A percentile compares a stretch with the other conserved stretches of the same genome.
Evolutionary conservation across 768 basidiomycete genomes (phyloP).

Genomic region (Termitomyces sp.): DNA sequence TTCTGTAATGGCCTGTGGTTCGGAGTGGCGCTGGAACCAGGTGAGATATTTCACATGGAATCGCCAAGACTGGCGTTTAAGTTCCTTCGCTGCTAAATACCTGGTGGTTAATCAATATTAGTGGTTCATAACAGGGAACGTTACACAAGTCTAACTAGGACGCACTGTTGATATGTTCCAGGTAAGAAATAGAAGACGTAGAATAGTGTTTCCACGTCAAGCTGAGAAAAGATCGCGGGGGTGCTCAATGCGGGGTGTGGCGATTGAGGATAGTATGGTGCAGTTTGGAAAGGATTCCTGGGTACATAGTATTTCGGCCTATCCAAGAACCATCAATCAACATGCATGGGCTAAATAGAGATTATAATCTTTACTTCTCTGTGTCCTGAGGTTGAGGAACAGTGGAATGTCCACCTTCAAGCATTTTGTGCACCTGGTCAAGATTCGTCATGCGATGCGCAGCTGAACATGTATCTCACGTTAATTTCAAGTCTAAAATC

Average conservation of each 20-base stretch:
- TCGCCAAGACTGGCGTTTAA: constrained; percentile 97
- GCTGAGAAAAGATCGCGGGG: constrained; percentile 79
- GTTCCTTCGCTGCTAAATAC: constrained; percentile 93
- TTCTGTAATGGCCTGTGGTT: constrained; percentile 97
- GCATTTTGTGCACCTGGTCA: constrained; percentile 86
- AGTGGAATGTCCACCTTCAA: constrained; percentile 87
- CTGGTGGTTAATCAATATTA: constrained; percentile 41
- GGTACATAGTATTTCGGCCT: constrained; percentile 98
- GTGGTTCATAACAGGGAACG: neutral
- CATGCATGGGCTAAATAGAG: constrained; percentile 3
- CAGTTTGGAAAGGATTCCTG: constrained; percentile 87
- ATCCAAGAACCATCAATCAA: constrained; percentile 10
- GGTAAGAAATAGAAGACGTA: constrained; percentile 98
- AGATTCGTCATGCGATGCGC: constrained; percentile 85
- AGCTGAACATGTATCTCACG: constrained; percentile 32
- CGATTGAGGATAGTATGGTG: constrained; percentile 90
- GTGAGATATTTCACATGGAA: constrained; percentile 99
- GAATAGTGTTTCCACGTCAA: constrained; percentile 96
- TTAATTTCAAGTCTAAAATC: constrained; percentile 1
- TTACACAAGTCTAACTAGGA: constrained; percentile 8
- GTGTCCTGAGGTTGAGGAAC: constrained; percentile 93
- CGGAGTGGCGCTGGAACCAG: constrained; percentile 98
- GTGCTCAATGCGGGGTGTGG: constrained; percentile 80
- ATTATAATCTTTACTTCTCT: constrained; percentile 64
- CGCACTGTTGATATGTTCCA: constrained; percentile 96